Base-by-base conservation (phyloP, 805 yeast species). In the Trichomonascus vanleenenianus region DNA sequence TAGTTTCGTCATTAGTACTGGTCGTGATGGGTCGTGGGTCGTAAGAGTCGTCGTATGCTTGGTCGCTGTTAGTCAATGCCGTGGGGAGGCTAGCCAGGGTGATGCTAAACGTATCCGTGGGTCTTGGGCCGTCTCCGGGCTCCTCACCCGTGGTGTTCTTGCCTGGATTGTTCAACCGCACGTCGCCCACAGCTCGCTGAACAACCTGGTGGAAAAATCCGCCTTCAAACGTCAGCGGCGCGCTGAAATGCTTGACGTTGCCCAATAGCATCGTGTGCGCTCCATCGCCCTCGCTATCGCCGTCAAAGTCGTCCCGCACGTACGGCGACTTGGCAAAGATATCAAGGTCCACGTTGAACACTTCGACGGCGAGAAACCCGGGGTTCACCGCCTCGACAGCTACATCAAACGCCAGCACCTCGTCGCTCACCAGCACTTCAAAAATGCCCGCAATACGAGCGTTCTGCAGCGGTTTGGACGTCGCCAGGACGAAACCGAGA, bases 371-470 rank as follows among this genome's bases (percentile, higher is more conserved):
- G 52, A 88, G 70, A 64, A 89, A 75, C 0, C 97, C 96, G 0
- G 96, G 96, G 60, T 91, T 91, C 55, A 81, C 77, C 0, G 94
- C 95, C 48, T 79, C 83, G 18, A 87, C 76, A 2, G 77, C 75
- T 55, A 91, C 66, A 59, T 83, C 85, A 66, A 91, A 87, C 0
- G 88, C 75, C 40, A 91, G 67, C 59, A 87, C 97, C 57, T 88
- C 95, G 51, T 81, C 81, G 43, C 93, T 81, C 2, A 86, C 84
- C 10, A 89, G 67, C 1, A 89, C 74, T 56, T 85, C 85, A 42
- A 75, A 76, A 35, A 89, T 70, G n/a, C 77, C 66, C 2, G 68
- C 61, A 8, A 89, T 75, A 16, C 74, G 65, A 15, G 87, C 81
- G 49, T 76, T 74, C 43, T 82, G 79, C 45, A 91, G 67, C 47